Conservation (phyloP, 139 green algal species). For the Medakamo hakoo region DNA sequence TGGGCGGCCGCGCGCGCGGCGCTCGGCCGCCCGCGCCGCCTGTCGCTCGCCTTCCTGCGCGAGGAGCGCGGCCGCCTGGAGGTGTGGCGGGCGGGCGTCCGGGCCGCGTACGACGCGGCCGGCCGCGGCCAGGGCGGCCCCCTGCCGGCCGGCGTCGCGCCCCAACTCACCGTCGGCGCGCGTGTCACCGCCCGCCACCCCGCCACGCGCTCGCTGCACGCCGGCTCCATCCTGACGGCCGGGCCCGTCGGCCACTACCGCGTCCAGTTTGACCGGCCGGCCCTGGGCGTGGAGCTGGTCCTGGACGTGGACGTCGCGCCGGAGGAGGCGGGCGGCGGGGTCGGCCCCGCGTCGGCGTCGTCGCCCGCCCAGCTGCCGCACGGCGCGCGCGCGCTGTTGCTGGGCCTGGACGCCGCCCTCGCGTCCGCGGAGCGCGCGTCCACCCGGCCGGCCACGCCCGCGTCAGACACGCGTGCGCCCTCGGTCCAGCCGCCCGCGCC, state of each 20-base stretch:
- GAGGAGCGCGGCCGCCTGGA: conserved; percentile 19
- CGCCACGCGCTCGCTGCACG: conserved; percentile 45
- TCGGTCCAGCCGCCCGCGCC: too few species aligned
- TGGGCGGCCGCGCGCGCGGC: conserved; percentile 10
- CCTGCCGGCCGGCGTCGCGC: conserved; percentile 29
- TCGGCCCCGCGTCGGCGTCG: too few species aligned
- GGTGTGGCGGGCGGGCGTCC: conserved; percentile 30
- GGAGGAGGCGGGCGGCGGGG: conserved; percentile 25
- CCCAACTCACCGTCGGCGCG: conserved; percentile 56
- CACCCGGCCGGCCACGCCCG: too few species aligned
- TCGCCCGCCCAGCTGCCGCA: too few species aligned
- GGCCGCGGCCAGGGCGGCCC: too few species aligned
- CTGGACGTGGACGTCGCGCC: conserved; percentile 54
- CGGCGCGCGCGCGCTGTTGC: too few species aligned
- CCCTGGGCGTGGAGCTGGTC: conserved; percentile 74
- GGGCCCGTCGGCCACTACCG: conserved; percentile 23
- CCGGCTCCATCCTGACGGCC: conserved; percentile 72
- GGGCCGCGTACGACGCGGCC: conserved; percentile 4
- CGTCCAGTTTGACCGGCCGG: conserved; percentile 65
- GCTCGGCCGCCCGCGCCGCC: conserved; percentile 43
- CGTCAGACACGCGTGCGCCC: too few species aligned
- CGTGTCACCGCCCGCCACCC: conserved; percentile 72
- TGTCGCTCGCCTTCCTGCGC: conserved; percentile 49
- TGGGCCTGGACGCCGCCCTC: too few species aligned
- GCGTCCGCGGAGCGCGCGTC: too few species aligned